Conservation (phyloP, 106 monocot genomes). For the Dioscorea dumetorum region DNA sequence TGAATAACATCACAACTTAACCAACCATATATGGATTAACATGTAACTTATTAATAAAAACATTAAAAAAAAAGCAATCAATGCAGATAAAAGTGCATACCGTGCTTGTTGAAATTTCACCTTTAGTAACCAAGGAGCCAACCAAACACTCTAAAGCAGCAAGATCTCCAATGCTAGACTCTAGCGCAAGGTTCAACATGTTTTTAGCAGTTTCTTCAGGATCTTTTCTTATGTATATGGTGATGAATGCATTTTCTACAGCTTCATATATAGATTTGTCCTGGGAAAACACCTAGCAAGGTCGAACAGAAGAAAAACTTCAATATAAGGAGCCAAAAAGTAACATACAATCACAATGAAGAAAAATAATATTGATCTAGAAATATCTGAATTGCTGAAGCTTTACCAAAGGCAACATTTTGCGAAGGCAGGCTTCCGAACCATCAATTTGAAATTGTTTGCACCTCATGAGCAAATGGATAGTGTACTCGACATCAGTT, state of each 20-base stretch:
- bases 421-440: slow-evolving; percentile 76
- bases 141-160: slow-evolving; percentile 77
- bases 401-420: slow-evolving; percentile 92
- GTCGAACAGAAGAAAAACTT: not conserved
- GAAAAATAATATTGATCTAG: too few relatives aligned
- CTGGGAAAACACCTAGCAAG: slow-evolving; percentile 77
- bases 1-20: too few relatives aligned
- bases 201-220: slow-evolving; percentile 76
- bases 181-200: slow-evolving; percentile 54
- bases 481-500: slow-evolving; percentile 88
- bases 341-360: too few relatives aligned
- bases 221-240: slow-evolving; percentile 70
- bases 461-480: slow-evolving; percentile 88
- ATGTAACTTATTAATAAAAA: too few relatives aligned
- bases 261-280: slow-evolving; percentile 94
- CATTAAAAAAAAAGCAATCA: too few relatives aligned
- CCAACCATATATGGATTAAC: too few relatives aligned
- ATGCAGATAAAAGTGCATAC: slow-evolving; percentile 25
- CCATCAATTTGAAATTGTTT: slow-evolving; percentile 98
- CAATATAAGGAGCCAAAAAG: not conserved
- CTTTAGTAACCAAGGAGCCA: slow-evolving; percentile 69
- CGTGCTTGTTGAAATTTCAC: slow-evolving; percentile 70
- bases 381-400: not conserved
- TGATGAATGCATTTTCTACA: slow-evolving; percentile 88
- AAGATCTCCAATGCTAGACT: slow-evolving; percentile 83